Percentiles rank a stretch among this genome's conserved stretches.
These are phyloP conservation scores for Acanthamoeba castellanii DNA, from an alignment of 208 protist species.

Conservation along the genomic window DNA sequence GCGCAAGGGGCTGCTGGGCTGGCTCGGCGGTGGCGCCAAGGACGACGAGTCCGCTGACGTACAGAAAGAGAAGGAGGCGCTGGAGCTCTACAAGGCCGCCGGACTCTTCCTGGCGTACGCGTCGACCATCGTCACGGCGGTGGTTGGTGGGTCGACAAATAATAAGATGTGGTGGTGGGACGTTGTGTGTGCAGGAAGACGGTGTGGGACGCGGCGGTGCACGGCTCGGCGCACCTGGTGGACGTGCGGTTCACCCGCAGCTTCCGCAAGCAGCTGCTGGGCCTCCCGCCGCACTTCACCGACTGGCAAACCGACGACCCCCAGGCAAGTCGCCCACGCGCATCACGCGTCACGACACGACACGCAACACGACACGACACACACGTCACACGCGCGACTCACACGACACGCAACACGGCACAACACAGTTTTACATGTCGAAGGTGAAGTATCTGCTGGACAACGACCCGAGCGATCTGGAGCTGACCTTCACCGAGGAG, in stretches of 20 bases:
- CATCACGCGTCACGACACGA: too few species aligned
- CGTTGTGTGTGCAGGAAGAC: neutral
- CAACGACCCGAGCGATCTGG: neutral
- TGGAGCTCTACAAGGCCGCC: neutral
- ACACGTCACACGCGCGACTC: neutral
- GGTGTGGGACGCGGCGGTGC: constrained; percentile 20
- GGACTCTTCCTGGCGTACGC: neutral
- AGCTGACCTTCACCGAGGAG: constrained; percentile 36
- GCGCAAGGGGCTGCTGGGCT: too few species aligned
- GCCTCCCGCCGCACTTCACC: neutral
- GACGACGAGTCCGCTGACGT: too few species aligned
- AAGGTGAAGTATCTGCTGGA: constrained; percentile 60
- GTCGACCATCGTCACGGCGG: neutral
- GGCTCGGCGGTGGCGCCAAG: too few species aligned
- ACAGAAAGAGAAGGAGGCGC: neutral
- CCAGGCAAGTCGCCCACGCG: neutral
- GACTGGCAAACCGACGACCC: constrained; percentile 10
- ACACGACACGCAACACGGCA: neutral
- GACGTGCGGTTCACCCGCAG: constrained; percentile 11
- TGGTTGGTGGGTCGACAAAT: neutral
- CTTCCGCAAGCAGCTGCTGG: constrained; percentile 45
- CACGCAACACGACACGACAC: neutral
- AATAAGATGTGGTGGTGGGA: neutral
- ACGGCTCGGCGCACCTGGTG: neutral
- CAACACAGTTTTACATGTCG: neutral